Evolutionary conservation across 169 alveolate genomes (phyloP).

Genomic region (Blepharisma undulans): DNA sequence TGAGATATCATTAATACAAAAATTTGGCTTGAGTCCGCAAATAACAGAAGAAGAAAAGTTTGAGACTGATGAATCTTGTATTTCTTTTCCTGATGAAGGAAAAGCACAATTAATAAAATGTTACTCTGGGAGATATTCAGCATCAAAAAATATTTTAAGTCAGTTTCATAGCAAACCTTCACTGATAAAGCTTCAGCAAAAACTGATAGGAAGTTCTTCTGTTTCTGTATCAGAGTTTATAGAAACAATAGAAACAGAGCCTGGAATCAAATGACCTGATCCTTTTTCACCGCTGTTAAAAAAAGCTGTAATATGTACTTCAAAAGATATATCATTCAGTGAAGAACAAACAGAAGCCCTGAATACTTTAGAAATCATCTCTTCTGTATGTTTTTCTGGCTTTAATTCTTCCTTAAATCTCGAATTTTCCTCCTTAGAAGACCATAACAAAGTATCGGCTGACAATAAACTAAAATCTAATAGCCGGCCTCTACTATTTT

Average conservation of each 20-base stretch:
- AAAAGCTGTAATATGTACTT: slow-evolving; percentile 27
- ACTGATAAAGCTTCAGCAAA: background rate
- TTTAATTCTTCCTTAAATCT: slow-evolving; percentile 37
- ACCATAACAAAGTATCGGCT: background rate
- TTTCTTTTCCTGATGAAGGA: slow-evolving; percentile 2
- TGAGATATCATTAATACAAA: background rate
- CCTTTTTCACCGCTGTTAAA: slow-evolving; percentile 4
- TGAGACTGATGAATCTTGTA: background rate
- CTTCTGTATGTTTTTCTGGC: slow-evolving; percentile 31
- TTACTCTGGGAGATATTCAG: background rate
- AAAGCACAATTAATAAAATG: background rate
- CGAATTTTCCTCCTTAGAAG: slow-evolving; percentile 24
- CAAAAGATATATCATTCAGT: background rate
- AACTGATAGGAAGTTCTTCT: background rate
- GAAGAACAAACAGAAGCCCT: slow-evolving; percentile 10
- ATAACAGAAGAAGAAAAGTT: background rate
- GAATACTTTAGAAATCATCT: background rate
- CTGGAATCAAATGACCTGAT: background rate
- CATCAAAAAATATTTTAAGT: background rate
- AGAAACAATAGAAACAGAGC: background rate
- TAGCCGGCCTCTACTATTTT: slow-evolving; percentile 14
- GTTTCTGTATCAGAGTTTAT: background rate
- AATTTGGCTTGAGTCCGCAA: background rate
- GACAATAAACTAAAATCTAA: background rate
- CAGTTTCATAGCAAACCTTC: background rate